A percentile compares a stretch with the other conserved stretches of the same genome.
phyloP scores from a whole-genome alignment of 148 eudicot species.

The Polygonum aviculare region DNA sequence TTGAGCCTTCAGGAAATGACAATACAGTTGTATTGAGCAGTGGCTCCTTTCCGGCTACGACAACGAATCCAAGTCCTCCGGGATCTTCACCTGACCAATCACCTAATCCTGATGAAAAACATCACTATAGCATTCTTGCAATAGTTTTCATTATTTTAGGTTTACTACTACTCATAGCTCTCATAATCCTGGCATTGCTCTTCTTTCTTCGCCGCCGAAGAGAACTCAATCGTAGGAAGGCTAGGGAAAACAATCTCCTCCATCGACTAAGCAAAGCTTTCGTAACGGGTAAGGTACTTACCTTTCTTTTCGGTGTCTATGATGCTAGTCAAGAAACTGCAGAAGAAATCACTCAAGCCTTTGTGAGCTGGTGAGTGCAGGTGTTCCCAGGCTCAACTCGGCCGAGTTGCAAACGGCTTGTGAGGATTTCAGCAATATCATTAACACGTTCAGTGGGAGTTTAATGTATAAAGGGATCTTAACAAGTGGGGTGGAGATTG shows the following conservation, averaged over 20 bases:
- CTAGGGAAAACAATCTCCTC: constrained; percentile 27
- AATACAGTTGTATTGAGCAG: constrained; percentile 16
- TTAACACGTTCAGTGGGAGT: constrained; percentile 40
- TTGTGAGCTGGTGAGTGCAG: constrained; percentile 17
- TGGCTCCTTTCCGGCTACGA: constrained; percentile 27
- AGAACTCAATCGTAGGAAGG: constrained; percentile 13
- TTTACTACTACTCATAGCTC: constrained; percentile 1
- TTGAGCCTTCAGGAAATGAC: not conserved
- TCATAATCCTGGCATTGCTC: constrained; percentile 12
- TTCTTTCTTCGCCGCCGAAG: constrained; percentile 13
- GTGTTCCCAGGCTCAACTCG: constrained; percentile 32
- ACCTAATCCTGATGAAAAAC: constrained; percentile 8
- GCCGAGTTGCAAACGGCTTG: constrained; percentile 39
- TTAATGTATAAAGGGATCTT: constrained; percentile 40
- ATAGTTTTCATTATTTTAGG: not conserved
- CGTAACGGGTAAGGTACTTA: constrained; percentile 30
- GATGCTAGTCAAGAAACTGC: not conserved
- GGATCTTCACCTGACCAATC: constrained; percentile 8
- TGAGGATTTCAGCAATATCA: constrained; percentile 44
- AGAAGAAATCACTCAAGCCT: not conserved
- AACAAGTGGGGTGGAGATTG: constrained; percentile 42
- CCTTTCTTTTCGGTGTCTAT: not conserved
- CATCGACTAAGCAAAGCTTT: constrained; percentile 41
- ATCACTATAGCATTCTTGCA: not conserved
- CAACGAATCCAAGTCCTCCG: constrained; percentile 3